Percentiles rank a stretch among this genome's conserved stretches.
Evolutionary conservation across 1,284 basidiomycete species (phyloP).

Genomic region (Malassezia sympodialis): DNA sequence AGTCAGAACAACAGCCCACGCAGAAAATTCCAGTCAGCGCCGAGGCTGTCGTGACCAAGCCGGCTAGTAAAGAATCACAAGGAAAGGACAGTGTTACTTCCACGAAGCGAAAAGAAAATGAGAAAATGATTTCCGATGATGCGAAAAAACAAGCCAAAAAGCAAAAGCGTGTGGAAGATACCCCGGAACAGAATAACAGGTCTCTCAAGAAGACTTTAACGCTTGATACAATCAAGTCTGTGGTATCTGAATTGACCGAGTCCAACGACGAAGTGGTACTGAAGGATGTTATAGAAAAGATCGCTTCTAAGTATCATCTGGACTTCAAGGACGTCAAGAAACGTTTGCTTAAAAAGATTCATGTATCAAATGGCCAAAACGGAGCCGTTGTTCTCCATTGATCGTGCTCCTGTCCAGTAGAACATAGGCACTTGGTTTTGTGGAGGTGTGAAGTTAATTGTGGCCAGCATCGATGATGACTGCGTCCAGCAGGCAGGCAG

Average conservation of each 20-base stretch:
- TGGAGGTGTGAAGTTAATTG: not conserved
- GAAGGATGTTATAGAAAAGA: not conserved
- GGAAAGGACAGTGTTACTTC: not conserved
- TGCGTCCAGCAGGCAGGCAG: not conserved
- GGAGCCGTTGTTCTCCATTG: not conserved
- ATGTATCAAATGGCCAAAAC: not conserved
- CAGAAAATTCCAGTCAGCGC: not conserved
- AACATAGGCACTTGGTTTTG: not conserved
- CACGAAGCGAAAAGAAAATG: not conserved
- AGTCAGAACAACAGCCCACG: not conserved
- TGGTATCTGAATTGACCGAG: not conserved
- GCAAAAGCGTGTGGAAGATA: not conserved
- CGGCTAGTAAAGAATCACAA: not conserved
- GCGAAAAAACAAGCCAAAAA: not conserved
- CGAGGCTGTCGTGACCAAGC: not conserved
- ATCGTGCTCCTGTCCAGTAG: not conserved
- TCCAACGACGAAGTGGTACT: not conserved
- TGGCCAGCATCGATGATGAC: not conserved
- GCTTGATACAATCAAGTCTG: not conserved
- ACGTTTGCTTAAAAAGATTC: not conserved
- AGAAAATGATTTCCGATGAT: not conserved
- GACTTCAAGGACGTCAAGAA: not conserved
- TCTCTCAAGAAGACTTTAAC: not conserved
- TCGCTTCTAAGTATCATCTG: not conserved
- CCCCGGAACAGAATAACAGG: not conserved